phyloP scores from a whole-genome alignment of 257 asterid genomes.

The Plantago elongata region DNA sequence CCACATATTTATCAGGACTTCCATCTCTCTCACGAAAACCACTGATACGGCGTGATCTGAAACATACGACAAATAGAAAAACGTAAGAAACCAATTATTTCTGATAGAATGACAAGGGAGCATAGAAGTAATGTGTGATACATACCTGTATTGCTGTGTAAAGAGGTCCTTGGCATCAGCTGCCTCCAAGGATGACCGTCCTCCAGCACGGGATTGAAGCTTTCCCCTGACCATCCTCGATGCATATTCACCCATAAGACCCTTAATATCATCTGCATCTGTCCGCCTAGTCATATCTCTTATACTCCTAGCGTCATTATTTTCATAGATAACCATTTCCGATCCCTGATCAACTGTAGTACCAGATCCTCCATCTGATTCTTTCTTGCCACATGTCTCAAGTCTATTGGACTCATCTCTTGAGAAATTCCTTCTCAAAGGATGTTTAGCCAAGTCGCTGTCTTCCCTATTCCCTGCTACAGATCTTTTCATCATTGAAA shows the following conservation, averaged over 20 bases:
- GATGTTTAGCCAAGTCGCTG: conserved; percentile 23
- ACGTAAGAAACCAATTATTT: conserved; percentile 5
- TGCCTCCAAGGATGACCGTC: conserved; percentile 32
- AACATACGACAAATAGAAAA: neutral
- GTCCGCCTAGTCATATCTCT: conserved; percentile 28
- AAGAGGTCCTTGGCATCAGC: conserved; percentile 33
- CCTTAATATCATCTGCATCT: conserved; percentile 26
- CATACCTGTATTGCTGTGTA: conserved; percentile 48
- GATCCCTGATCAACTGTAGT: conserved; percentile 38
- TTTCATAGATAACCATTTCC: conserved; percentile 32
- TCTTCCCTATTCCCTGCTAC: conserved; percentile 25
- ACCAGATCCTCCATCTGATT: conserved; percentile 52
- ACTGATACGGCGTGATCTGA: conserved; percentile 38
- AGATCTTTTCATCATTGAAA: conserved; percentile 18
- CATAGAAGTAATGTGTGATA: neutral
- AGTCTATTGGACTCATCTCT: conserved; percentile 29
- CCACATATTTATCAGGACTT: conserved; percentile 42
- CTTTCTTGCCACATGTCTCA: conserved; percentile 36
- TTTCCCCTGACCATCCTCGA: conserved; percentile 37
- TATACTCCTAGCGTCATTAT: conserved; percentile 28
- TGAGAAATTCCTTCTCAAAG: conserved; percentile 27
- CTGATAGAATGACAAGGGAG: neutral
- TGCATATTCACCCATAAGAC: conserved; percentile 33
- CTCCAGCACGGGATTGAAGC: conserved; percentile 51
- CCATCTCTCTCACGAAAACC: conserved; percentile 45